Conservation (phyloP, 2,329 filamentous ascomycete species). For the Cladosporium cucumerinum region DNA sequence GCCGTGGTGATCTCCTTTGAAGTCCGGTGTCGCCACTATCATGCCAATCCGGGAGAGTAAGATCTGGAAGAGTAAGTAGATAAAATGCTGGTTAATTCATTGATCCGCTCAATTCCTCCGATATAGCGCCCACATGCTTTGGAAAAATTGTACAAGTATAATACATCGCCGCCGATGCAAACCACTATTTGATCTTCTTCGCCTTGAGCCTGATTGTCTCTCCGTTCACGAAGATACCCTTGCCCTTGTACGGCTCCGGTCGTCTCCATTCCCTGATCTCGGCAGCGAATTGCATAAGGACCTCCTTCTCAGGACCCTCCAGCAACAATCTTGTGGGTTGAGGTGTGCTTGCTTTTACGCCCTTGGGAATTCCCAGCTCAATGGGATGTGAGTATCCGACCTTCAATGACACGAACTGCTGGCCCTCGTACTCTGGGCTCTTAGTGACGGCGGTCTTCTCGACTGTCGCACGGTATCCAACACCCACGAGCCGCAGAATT, state of each 20-base stretch:
- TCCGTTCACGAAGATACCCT: constrained; percentile 96
- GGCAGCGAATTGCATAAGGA: constrained; percentile 87
- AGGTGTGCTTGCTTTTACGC: constrained; percentile 81
- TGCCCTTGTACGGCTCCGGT: constrained; percentile 98
- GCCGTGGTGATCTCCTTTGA: neutral
- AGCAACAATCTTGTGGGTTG: constrained; percentile 88
- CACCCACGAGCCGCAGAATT: constrained; percentile 87
- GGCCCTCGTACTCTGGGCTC: constrained; percentile 66
- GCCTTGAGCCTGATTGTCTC: constrained; percentile 98
- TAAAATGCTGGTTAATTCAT: constrained; percentile 10
- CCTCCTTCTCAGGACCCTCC: constrained; percentile 81
- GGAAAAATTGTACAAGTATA: constrained; percentile 9
- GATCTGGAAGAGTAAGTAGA: neutral
- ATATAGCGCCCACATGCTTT: constrained; percentile 13
- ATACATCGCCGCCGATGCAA: constrained; percentile 1
- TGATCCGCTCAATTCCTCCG: neutral
- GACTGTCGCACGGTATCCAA: constrained; percentile 88
- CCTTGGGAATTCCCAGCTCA: constrained; percentile 77
- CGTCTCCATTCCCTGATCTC: constrained; percentile 81
- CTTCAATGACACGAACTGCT: constrained; percentile 89
- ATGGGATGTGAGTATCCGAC: constrained; percentile 96
- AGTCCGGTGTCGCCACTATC: neutral
- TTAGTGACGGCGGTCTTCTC: constrained; percentile 71
- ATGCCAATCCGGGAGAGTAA: neutral
- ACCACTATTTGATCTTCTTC: constrained; percentile 61